Percentiles rank a stretch among this genome's conserved stretches.
Evolutionary conservation across 768 basidiomycete species (phyloP).

Genomic region (Lentinus tigrinus): DNA sequence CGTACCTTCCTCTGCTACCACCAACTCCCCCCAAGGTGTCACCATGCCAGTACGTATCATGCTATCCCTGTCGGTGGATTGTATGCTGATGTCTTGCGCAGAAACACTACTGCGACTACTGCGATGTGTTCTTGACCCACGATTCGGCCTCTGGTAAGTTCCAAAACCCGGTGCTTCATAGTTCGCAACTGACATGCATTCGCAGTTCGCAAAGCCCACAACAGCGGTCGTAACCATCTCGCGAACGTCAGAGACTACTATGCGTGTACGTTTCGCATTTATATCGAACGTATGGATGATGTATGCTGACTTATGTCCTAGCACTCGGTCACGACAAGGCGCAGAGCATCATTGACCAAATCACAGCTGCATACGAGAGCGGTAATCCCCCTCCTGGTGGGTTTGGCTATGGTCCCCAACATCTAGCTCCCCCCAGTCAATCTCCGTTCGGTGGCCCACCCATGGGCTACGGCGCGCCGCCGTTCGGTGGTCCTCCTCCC

Average conservation of each 20-base stretch:
- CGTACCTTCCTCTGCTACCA: slow-evolving; percentile 3
- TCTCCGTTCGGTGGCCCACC: slow-evolving; percentile 53
- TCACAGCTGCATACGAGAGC: slow-evolving; percentile 89
- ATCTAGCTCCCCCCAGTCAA: slow-evolving; percentile 48
- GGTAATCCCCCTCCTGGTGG: slow-evolving; percentile 85
- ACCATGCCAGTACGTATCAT: slow-evolving; percentile 63
- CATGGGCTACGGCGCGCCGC: slow-evolving; percentile 46
- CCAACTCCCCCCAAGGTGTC: slow-evolving; percentile 15
- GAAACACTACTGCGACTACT: slow-evolving; percentile 96
- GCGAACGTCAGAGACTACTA: slow-evolving; percentile 97
- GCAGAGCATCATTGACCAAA: slow-evolving; percentile 97
- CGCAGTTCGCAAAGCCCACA: slow-evolving; percentile 95
- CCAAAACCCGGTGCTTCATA: slow-evolving; percentile 27
- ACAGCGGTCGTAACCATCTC: slow-evolving; percentile 95
- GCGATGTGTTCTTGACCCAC: slow-evolving; percentile 92
- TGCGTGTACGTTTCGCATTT: slow-evolving; percentile 59
- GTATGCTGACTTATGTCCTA: slow-evolving; percentile 31
- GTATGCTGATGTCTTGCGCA: slow-evolving; percentile 29
- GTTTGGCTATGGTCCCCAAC: slow-evolving; percentile 83
- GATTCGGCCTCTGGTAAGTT: slow-evolving; percentile 85
- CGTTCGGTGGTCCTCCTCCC: slow-evolving; percentile 51
- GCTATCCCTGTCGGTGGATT: background rate
- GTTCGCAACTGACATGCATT: slow-evolving; percentile 15
- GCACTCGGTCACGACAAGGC: slow-evolving; percentile 95
- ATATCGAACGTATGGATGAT: background rate